Percentiles rank a stretch among this genome's conserved stretches.
These are phyloP conservation scores for Paxillus involutus DNA, from an alignment of 768 basidiomycete genomes.

Conservation along the genomic window DNA sequence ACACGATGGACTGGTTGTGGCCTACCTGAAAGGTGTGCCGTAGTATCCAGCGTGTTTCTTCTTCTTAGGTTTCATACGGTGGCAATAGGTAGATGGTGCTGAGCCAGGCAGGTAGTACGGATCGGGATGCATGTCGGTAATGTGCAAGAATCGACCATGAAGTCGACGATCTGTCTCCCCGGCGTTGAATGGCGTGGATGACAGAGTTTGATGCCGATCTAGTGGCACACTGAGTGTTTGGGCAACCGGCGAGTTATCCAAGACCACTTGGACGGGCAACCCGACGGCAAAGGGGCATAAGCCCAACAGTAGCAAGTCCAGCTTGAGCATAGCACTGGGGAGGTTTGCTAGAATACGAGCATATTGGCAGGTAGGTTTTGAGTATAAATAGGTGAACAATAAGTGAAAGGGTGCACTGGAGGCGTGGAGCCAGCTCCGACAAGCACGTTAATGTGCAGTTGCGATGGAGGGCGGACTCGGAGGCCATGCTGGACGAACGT, in stretches of 20 bases:
- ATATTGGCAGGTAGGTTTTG: not conserved
- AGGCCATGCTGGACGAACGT: conserved; percentile 1
- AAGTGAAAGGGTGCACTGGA: not conserved
- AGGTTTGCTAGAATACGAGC: not conserved
- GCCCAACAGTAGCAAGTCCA: not conserved
- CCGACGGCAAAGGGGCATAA: conserved; percentile 17
- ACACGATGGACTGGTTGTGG: conserved; percentile 5
- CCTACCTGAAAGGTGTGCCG: conserved; percentile 70
- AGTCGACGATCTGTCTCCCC: conserved; percentile 42
- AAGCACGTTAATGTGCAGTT: not conserved
- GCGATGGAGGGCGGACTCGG: not conserved
- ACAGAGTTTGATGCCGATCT: not conserved
- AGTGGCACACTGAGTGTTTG: conserved; percentile 27
- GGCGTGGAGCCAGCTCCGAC: not conserved
- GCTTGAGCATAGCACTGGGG: not conserved
- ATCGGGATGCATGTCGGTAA: conserved; percentile 86
- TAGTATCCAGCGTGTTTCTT: conserved; percentile 57
- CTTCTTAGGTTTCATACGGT: conserved; percentile 56
- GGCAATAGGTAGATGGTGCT: conserved; percentile 65
- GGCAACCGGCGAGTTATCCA: conserved; percentile 28
- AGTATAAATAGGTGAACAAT: conserved; percentile 2
- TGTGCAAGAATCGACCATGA: conserved; percentile 75
- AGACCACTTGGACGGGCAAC: conserved; percentile 41
- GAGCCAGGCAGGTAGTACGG: conserved; percentile 54
- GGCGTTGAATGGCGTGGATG: conserved; percentile 19